Evolutionary conservation across 768 basidiomycete genomes (phyloP).

Genomic region (Kwoniella shandongensis): DNA sequence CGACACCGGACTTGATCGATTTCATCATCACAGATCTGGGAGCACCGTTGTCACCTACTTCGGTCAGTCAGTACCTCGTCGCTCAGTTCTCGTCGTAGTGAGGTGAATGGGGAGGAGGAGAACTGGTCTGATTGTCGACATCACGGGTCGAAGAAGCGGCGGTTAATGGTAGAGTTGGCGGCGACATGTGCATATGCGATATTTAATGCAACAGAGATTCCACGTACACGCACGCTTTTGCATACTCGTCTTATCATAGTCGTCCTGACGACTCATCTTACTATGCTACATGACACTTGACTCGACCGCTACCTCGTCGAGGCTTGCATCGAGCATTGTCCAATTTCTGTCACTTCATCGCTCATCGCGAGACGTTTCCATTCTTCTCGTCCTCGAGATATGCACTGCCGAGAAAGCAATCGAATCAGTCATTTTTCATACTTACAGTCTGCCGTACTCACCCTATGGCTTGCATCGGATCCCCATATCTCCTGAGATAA

Average conservation of each 20-base stretch:
- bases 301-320: too few relatives aligned
- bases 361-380: conserved; percentile 24
- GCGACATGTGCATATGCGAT: too few relatives aligned
- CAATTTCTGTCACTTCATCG: neutral
- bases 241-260: neutral
- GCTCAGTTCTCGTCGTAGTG: conserved; percentile 66
- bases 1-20: conserved; percentile 88
- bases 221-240: neutral
- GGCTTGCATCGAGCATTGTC: neutral
- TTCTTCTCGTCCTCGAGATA: conserved; percentile 48
- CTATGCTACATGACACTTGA: too few relatives aligned
- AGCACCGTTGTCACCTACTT: conserved; percentile 65
- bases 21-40: conserved; percentile 94
- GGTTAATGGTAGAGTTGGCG: too few relatives aligned
- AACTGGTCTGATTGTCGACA: too few relatives aligned
- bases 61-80: conserved; percentile 91
- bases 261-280: neutral
- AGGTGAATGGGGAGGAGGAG: neutral
- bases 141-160: too few relatives aligned
- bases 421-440: too few relatives aligned
- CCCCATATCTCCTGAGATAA: conserved; percentile 41
- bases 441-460: conserved; percentile 21
- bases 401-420: conserved; percentile 18
- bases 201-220: neutral
- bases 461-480: conserved; percentile 47